Conservation (phyloP, 1,284 basidiomycete species). For the Chalciporus sp. region DNA sequence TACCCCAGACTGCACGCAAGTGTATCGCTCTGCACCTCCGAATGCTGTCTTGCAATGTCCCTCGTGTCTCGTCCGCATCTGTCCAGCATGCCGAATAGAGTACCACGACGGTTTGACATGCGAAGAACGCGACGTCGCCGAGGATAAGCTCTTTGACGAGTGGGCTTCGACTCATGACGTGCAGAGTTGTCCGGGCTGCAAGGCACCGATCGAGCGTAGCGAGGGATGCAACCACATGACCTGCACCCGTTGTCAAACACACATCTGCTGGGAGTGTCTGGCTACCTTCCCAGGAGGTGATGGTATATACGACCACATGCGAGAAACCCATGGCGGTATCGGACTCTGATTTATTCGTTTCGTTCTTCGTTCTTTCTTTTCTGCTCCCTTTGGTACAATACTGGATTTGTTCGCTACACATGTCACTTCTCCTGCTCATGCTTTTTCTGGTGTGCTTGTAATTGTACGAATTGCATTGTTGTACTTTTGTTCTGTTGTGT, state of each 20-base stretch:
- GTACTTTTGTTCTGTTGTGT: not conserved
- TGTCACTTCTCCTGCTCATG: not conserved
- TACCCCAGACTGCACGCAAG: conserved; percentile 70
- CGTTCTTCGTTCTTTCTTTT: not conserved
- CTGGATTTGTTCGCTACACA: not conserved
- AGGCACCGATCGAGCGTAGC: conserved; percentile 62
- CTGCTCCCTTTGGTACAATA: conserved; percentile 12
- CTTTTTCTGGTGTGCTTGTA: conserved; percentile 2
- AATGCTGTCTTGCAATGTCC: conserved; percentile 67
- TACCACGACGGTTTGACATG: conserved; percentile 69
- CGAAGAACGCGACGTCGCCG: conserved; percentile 51
- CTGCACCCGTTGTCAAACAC: conserved; percentile 67
- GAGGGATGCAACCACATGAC: conserved; percentile 80
- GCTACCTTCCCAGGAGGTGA: conserved; percentile 61
- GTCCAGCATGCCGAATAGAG: conserved; percentile 63
- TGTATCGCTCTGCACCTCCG: conserved; percentile 57
- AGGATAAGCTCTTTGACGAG: conserved; percentile 56
- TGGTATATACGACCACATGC: conserved; percentile 65
- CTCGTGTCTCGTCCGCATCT: conserved; percentile 68
- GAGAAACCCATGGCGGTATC: conserved; percentile 50
- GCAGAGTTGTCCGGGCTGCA: conserved; percentile 71
- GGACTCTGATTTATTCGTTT: conserved; percentile 34
- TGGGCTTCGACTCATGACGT: conserved; percentile 64
- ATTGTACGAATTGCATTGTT: conserved; percentile 10
- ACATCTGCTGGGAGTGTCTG: conserved; percentile 78